Evolutionary conservation across 257 asterid species (phyloP).

Genomic region (Nicotiana obtusifolia): DNA sequence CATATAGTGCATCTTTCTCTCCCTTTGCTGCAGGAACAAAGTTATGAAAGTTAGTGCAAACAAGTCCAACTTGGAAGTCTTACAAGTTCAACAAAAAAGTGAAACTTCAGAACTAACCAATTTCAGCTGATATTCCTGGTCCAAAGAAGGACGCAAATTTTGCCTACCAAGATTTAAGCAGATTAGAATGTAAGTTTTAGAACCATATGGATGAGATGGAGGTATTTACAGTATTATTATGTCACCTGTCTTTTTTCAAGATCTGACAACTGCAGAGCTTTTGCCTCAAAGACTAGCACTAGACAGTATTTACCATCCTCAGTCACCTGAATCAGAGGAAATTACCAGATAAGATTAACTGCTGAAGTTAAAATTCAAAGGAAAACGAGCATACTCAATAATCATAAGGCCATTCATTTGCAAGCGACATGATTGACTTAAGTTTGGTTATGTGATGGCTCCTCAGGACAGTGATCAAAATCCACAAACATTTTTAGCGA

Average conservation of each 20-base stretch:
- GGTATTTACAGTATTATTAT: background rate
- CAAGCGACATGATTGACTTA: background rate
- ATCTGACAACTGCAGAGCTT: slow-evolving; percentile 68
- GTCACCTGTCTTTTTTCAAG: slow-evolving; percentile 81
- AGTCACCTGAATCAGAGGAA: slow-evolving; percentile 60
- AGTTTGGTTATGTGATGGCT: background rate
- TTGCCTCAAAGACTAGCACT: slow-evolving; percentile 76
- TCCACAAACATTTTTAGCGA: background rate
- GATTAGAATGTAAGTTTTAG: background rate
- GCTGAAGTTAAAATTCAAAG: background rate
- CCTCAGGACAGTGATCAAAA: background rate
- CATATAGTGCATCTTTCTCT: slow-evolving; percentile 41
- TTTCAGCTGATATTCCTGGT: slow-evolving; percentile 90
- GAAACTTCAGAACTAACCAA: slow-evolving; percentile 42
- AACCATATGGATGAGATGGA: background rate
- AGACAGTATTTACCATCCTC: slow-evolving; percentile 74
- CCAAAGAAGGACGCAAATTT: slow-evolving; percentile 95
- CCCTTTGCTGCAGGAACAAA: slow-evolving; percentile 65
- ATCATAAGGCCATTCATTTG: background rate
- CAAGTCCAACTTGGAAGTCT: background rate
- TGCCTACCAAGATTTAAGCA: slow-evolving; percentile 34
- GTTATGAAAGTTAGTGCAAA: background rate
- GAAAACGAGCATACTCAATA: background rate
- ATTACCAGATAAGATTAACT: background rate
- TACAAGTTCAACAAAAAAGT: background rate